Base-by-base conservation (phyloP, 2,329 filamentous ascomycete genomes). In the Sclerotinia nivalis region DNA sequence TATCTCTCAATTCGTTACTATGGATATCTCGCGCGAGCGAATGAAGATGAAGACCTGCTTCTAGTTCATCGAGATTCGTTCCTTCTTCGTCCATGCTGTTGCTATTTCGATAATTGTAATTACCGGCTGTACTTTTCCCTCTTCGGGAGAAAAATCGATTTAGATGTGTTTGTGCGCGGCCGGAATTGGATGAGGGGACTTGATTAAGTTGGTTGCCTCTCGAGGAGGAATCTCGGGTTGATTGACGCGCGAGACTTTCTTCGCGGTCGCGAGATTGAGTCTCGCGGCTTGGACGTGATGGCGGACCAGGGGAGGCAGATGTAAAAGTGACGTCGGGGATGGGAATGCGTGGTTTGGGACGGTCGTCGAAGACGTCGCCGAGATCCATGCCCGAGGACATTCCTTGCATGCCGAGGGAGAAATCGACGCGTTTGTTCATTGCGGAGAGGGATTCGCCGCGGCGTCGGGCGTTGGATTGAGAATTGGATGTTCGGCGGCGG, bases 341-440 rank as follows among this genome's bases (percentile, higher is more conserved):
- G 77, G 73, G 72, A 71, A 75, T 75, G 31, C 31, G 31, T 5
- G 55, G 55, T 47, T 74, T 70, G 82, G 83, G 47, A 10, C 37
- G 75, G 18, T 89, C 87, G 69, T 89, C 87, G 76, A 88, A 89
- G 0, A 91, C 86, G 75, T 92, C 90, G 59, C 87, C 88, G 71
- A 86, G 84, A 58, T 88, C 81, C 72, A 90, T 88, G 45, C 82
- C 83, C 1, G 85, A 83, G 4, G 84, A 84, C 54, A 89, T 82
- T 58, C 86, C 84, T 47, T 82, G 84, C 85, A 91, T 90, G 43
- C 90, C 90, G 2, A 91, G 82, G 1, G 89, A 91, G 79, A 92
- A 92, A 77, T 92, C 90, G 43, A 91, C 88, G 40, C 88, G 87
- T 68, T 87, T 88, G 49, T 83, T 82, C 82, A 88, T 87, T 13